Conservation (phyloP, 805 yeast genomes). For the Zygotorulaspora sp. region DNA sequence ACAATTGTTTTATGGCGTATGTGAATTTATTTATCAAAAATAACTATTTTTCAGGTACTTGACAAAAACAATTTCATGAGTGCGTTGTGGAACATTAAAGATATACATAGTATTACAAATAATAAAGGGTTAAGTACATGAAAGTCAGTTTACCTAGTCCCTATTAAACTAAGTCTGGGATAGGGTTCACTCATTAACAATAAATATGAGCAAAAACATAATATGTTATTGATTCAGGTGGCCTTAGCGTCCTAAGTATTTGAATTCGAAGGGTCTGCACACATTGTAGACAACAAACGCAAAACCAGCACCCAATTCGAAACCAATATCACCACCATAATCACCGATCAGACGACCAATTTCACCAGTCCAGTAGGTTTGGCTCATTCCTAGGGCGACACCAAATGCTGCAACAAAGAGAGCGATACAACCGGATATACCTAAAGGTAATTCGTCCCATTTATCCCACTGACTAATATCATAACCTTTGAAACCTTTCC, state of each 20-base stretch:
- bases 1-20: no score
- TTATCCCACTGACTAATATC: conserved; percentile 58
- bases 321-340: conserved; percentile 62
- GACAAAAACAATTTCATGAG: no score
- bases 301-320: conserved; percentile 69
- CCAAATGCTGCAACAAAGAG: conserved; percentile 83
- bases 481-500: conserved; percentile 58
- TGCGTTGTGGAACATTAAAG: no score
- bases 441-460: conserved; percentile 59
- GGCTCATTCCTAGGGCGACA: conserved; percentile 80
- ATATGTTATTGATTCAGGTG: no score
- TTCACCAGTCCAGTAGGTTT: conserved; percentile 76
- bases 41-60: no score
- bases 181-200: no score
- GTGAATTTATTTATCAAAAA: no score
- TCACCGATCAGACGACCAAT: conserved; percentile 56
- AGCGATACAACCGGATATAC: conserved; percentile 71
- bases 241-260: conserved; percentile 48
- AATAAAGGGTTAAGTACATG: no score
- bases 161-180: no score
- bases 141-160: no score
- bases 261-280: conserved; percentile 63
- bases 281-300: conserved; percentile 59
- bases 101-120: no score
- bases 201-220: no score